Conservation (phyloP, 176 grass and related monocot species). For the Panicum miliaceum region DNA sequence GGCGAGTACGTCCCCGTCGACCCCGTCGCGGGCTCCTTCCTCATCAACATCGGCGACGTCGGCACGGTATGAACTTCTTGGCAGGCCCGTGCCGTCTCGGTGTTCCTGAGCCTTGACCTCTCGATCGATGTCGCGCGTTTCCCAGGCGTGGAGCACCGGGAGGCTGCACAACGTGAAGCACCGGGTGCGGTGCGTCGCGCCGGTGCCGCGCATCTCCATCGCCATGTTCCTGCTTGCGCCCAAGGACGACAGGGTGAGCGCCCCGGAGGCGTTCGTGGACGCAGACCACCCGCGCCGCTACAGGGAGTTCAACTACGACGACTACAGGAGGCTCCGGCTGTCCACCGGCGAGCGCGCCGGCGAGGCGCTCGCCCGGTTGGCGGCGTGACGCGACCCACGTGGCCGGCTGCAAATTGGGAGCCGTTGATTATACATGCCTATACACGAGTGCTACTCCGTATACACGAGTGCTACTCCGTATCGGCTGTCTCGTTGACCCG, state of each 20-base stretch:
- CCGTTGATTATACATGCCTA: not conserved
- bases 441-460: not conserved
- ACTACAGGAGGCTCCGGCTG: conserved; percentile 66
- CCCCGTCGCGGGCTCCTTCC: conserved; percentile 58
- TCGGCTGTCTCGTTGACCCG: not conserved
- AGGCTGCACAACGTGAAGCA: conserved; percentile 82
- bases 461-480: not conserved
- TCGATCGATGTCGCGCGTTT: not conserved
- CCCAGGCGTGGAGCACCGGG: conserved; percentile 84
- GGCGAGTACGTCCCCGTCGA: conserved; percentile 57
- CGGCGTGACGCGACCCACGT: conserved; percentile 33
- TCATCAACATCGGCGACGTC: conserved; percentile 86
- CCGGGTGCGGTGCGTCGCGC: conserved; percentile 73
- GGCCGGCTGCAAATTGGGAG: not conserved
- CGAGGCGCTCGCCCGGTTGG: conserved; percentile 60
- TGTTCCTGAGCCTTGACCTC: not conserved
- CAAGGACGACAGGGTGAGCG: conserved; percentile 70
- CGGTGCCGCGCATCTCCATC: conserved; percentile 67
- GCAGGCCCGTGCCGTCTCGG: not conserved
- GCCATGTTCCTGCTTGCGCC: conserved; percentile 84
- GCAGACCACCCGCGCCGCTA: conserved; percentile 56
- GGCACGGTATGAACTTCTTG: conserved; percentile 53
- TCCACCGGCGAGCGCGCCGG: conserved; percentile 63
- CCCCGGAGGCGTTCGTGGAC: conserved; percentile 59
- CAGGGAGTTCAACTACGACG: conserved; percentile 62